Conservation (phyloP, 805 yeast species). For the Candida odintsovae region DNA sequence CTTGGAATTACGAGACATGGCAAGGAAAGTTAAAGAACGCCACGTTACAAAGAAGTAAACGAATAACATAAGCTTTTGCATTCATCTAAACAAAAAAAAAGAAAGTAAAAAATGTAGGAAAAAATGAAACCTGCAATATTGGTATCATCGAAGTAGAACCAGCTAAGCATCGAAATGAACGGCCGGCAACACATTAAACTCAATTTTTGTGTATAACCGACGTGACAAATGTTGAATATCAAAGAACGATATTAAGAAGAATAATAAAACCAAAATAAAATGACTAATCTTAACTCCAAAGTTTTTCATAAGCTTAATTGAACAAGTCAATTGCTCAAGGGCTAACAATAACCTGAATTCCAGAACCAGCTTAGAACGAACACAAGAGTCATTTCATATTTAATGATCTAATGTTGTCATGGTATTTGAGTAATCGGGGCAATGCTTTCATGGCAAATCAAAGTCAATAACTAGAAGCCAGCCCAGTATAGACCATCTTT, state of each 20-base stretch:
- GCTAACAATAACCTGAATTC: not conserved
- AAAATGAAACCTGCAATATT: not conserved
- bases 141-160: not conserved
- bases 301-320: not conserved
- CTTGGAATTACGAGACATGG: constrained; percentile 18
- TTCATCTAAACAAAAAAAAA: not conserved
- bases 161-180: not conserved
- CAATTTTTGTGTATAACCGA: too few relatives aligned
- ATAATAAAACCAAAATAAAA: not conserved
- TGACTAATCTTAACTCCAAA: not conserved
- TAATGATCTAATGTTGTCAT: not conserved
- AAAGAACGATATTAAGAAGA: not conserved
- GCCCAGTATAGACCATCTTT: constrained; percentile 27
- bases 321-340: not conserved
- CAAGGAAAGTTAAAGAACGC: constrained; percentile 19
- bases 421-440: too few relatives aligned
- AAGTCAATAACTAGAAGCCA: constrained; percentile 16
- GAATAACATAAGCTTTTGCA: not conserved
- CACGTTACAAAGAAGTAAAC: constrained; percentile 12
- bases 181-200: not conserved
- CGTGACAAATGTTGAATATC: not conserved
- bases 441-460: not conserved
- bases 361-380: not conserved
- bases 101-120: not conserved
- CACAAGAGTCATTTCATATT: not conserved